phyloP scores from a whole-genome alignment of 2,329 filamentous ascomycete species.

The Drechmeria coniospora region DNA sequence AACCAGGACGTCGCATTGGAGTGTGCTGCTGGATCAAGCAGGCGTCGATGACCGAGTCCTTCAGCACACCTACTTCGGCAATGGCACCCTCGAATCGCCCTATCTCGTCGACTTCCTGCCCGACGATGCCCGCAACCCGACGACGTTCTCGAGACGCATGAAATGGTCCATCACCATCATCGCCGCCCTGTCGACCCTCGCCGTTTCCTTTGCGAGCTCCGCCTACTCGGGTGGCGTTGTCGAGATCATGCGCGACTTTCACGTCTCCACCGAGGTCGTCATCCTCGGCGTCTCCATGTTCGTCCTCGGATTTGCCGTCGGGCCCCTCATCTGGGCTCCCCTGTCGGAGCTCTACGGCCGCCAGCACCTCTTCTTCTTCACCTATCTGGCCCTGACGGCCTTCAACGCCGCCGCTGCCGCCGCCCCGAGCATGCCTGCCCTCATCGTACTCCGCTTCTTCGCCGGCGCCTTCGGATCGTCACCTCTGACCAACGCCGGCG shows the following conservation, averaged over 20 bases:
- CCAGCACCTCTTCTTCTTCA: constrained; percentile 42
- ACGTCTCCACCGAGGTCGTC: constrained; percentile 32
- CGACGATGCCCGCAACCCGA: constrained; percentile 51
- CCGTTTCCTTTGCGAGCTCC: constrained; percentile 53
- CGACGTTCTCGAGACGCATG: constrained; percentile 36
- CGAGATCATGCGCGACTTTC: constrained; percentile 39
- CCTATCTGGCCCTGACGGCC: constrained; percentile 39
- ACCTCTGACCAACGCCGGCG: constrained; percentile 46
- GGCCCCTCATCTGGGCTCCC: constrained; percentile 51
- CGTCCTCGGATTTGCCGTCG: constrained; percentile 45
- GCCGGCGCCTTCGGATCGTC: constrained; percentile 47
- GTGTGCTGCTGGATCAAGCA: constrained; percentile 40
- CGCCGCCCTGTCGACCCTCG: constrained; percentile 51
- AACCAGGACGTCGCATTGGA: constrained; percentile 27
- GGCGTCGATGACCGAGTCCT: constrained; percentile 42
- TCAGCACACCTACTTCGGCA: constrained; percentile 38
- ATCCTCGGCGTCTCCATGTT: constrained; percentile 50
- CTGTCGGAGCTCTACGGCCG: constrained; percentile 48
- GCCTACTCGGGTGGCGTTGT: constrained; percentile 45
- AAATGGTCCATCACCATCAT: constrained; percentile 53
- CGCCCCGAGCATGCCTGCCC: constrained; percentile 37
- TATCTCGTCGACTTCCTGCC: constrained; percentile 54
- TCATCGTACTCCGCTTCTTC: constrained; percentile 57
- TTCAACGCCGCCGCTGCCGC: constrained; percentile 48
- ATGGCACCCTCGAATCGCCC: constrained; percentile 51